Evolutionary conservation across 306 rosid species (phyloP), one percentile per base, ranked within the genome.

Genomic region (Purshia tridentata): DNA sequence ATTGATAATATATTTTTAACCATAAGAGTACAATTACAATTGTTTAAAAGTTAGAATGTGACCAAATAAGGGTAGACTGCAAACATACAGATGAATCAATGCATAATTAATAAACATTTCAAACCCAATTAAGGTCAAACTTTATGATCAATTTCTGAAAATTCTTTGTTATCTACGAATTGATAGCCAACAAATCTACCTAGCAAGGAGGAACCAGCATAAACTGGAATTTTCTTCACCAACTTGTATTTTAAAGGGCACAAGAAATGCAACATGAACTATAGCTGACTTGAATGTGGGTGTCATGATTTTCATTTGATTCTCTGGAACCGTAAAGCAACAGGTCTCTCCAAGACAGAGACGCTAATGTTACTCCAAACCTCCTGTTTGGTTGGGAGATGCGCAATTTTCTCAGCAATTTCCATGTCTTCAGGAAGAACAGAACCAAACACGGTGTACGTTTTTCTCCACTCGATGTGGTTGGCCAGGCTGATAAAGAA

Each of bases 401-500:
- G 83, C 10, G 91, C 57, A 56, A 90, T 87, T 65, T 77, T 88
- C 80, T 92, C 97, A 18, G 81, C 76, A 64, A 86, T 81, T 67
- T 70, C 72, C 90, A 90, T 80, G 79, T 92, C 98, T 48, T 88
- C 77, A 0, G 88, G 71, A 62, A 86, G 84, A 80, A 92, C 92
- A 54, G 78, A 84, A 41, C 92, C 96, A 44, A 90, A 90, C 18
- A 90, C 96, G 3, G 85, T 86, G 80, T 90, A 84, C 7, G 81
- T n/a, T 12, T 82, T 80, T 65, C 65, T 81, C 97, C 96, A 88
- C 64, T 90, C 98, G 4, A 57, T 12, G 79, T 90, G 97, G 77
- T 86, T 79, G 45, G 95, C 97, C 1, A 92, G 79, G 82, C 97
- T 88, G 81, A 90, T 84, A 65, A 92, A 90, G 82, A 92, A 92